Evolutionary conservation across 257 asterid genomes (phyloP).

Genomic region (Catharanthus roseus): DNA sequence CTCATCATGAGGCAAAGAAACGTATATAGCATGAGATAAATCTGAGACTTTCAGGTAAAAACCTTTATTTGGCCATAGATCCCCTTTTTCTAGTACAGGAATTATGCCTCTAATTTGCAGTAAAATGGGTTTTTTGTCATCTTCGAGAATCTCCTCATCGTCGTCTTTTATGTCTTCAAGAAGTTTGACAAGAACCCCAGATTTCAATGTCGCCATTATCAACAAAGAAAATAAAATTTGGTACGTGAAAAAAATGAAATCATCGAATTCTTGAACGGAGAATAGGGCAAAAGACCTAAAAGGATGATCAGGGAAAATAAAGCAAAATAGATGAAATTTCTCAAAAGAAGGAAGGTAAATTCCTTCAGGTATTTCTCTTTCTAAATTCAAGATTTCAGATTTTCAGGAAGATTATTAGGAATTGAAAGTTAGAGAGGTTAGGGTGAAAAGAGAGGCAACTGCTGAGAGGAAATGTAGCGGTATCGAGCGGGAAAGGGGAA

Average conservation of each 20-base stretch:
- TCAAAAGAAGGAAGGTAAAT: neutral
- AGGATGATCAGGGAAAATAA: neutral
- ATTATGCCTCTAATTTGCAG: slow-evolving; percentile 71
- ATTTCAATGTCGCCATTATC: slow-evolving; percentile 45
- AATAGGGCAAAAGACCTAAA: neutral
- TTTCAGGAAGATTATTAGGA: neutral
- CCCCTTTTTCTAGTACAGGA: slow-evolving; percentile 71
- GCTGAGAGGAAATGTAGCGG: slow-evolving; percentile 10
- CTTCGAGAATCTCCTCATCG: slow-evolving; percentile 15
- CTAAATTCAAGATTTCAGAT: neutral
- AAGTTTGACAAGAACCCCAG: slow-evolving; percentile 55
- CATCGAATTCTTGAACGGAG: neutral
- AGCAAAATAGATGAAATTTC: neutral
- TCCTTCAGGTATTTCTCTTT: neutral
- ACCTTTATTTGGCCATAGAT: slow-evolving; percentile 63
- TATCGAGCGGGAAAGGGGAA: slow-evolving; percentile 5
- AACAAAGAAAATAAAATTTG: neutral
- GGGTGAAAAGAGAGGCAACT: neutral
- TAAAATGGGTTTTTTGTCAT: slow-evolving; percentile 35
- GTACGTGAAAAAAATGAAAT: neutral
- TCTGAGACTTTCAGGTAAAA: slow-evolving; percentile 71
- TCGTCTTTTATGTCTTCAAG: slow-evolving; percentile 43
- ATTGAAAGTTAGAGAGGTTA: neutral
- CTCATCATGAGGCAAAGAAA: slow-evolving; percentile 49
- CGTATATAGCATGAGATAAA: slow-evolving; percentile 55